phyloP scores from a whole-genome alignment of 495 filamentous ascomycete genomes.

The Bathelium albidoporum region DNA sequence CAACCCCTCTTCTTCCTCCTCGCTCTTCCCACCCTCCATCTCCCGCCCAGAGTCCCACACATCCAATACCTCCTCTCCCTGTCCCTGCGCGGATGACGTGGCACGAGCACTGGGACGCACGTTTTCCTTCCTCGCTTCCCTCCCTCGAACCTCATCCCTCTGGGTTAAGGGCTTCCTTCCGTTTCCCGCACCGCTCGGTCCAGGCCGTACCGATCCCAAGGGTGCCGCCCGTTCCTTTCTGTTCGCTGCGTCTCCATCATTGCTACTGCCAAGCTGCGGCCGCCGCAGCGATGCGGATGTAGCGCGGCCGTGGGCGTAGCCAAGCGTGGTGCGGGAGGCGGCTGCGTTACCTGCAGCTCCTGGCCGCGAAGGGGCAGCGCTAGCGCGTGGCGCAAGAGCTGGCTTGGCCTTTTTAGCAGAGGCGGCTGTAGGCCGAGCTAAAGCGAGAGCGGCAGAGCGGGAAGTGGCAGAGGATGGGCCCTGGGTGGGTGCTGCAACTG shows the following conservation, averaged over 20 bases:
- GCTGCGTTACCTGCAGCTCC: constrained; percentile 34
- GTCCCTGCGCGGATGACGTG: not conserved
- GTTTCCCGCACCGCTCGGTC: not conserved
- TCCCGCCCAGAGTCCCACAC: not conserved
- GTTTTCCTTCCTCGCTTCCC: too few relatives aligned
- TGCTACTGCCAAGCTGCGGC: constrained; percentile 10
- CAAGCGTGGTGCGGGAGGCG: constrained; percentile 67
- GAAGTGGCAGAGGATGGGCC: constrained; percentile 38
- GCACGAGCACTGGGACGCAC: too few relatives aligned
- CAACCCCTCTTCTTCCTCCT: not conserved
- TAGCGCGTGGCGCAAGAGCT: constrained; percentile 31
- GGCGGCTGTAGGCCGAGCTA: constrained; percentile 34
- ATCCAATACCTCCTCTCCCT: not conserved
- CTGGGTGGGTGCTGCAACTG: not conserved
- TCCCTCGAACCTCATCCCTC: too few relatives aligned
- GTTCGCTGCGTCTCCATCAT: not conserved
- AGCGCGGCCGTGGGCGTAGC: constrained; percentile 66
- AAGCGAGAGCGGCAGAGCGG: constrained; percentile 45
- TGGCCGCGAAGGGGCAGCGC: constrained; percentile 15
- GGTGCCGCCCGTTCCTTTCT: too few relatives aligned
- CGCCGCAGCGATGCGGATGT: constrained; percentile 41
- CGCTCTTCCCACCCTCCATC: not conserved
- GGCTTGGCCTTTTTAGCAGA: constrained; percentile 35
- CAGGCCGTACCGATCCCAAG: not conserved
- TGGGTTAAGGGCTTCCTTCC: too few relatives aligned